A percentile compares a stretch with the other conserved stretches of the same genome.
These are phyloP conservation scores for Letharia lupina DNA, from an alignment of 495 filamentous ascomycete genomes.

Conservation along the genomic window DNA sequence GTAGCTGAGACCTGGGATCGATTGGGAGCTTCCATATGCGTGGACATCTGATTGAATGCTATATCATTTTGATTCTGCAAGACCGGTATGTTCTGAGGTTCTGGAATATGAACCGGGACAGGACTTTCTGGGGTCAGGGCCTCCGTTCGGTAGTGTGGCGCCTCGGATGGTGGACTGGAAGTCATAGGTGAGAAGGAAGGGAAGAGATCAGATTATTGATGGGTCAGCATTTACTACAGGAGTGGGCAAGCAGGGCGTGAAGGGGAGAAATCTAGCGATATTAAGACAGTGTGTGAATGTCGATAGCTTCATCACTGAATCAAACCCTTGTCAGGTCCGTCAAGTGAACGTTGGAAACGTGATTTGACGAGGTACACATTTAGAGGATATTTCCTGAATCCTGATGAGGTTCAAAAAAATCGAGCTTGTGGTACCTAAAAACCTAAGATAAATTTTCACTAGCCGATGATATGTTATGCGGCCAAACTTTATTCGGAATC, in stretches of 20 bases:
- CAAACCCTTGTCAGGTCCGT: not conserved
- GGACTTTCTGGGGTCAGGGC: conserved; percentile 65
- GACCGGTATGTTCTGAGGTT: conserved; percentile 61
- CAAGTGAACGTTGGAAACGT: not conserved
- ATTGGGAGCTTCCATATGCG: conserved; percentile 32
- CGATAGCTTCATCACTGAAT: not conserved
- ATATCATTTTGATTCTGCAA: conserved; percentile 68
- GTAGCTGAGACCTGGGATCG: conserved; percentile 8
- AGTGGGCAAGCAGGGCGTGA: not conserved
- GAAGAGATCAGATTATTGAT: conserved; percentile 4
- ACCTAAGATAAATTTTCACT: too few relatives aligned
- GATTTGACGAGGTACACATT: not conserved
- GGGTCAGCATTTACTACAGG: not conserved
- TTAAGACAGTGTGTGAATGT: not conserved
- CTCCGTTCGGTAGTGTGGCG: conserved; percentile 58
- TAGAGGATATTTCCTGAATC: not conserved
- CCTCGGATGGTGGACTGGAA: conserved; percentile 53
- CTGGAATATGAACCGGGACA: conserved; percentile 59
- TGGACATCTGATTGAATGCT: conserved; percentile 58
- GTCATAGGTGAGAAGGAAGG: conserved; percentile 45
- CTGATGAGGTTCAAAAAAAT: not conserved
- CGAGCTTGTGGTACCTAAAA: too few relatives aligned
- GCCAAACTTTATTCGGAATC: too few relatives aligned
- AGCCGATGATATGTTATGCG: too few relatives aligned
- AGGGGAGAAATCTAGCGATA: not conserved